Percentiles rank a stretch among this genome's conserved stretches.
Evolutionary conservation across 208 protist species (phyloP).

Genomic region (Borovskyia barvae): DNA sequence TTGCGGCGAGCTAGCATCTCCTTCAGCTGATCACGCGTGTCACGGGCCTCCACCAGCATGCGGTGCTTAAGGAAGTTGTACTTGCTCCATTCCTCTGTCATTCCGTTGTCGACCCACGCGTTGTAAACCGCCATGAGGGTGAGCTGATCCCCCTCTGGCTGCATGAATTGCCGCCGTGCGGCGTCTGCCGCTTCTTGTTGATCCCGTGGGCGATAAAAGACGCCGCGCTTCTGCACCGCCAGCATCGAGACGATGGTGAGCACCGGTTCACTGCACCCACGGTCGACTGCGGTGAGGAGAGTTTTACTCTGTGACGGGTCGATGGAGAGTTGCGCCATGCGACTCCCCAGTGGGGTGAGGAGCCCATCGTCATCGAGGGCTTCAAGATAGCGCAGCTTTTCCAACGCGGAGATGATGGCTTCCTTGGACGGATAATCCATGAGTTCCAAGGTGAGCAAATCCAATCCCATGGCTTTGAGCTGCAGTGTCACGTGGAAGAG

Average conservation of each 20-base stretch:
- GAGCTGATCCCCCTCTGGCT: conserved; percentile 97
- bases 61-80: conserved; percentile 98
- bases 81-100: conserved; percentile 96
- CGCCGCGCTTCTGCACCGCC: conserved; percentile 85
- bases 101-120: conserved; percentile 80
- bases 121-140: conserved; percentile 97
- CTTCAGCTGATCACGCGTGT: conserved; percentile 96
- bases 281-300: conserved; percentile 95
- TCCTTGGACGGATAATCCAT: conserved; percentile 96
- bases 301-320: conserved; percentile 98
- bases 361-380: conserved; percentile 98
- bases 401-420: conserved; percentile 95
- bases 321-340: conserved; percentile 99
- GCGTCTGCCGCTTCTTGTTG: conserved; percentile 93
- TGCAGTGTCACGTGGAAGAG: conserved; percentile 97
- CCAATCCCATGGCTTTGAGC: conserved; percentile 98
- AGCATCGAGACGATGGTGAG: conserved; percentile 99
- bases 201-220: conserved; percentile 91
- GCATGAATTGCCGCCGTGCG: conserved; percentile 95
- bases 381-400: conserved; percentile 96
- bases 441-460: conserved; percentile 96
- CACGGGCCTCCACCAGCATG: conserved; percentile 94
- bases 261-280: conserved; percentile 97
- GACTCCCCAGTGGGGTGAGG: conserved; percentile 96
- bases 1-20: conserved; percentile 95